Evolutionary conservation across 306 rosid genomes (phyloP), one percentile per base, ranked within the genome.

Genomic region (Medicago lupulina): DNA sequence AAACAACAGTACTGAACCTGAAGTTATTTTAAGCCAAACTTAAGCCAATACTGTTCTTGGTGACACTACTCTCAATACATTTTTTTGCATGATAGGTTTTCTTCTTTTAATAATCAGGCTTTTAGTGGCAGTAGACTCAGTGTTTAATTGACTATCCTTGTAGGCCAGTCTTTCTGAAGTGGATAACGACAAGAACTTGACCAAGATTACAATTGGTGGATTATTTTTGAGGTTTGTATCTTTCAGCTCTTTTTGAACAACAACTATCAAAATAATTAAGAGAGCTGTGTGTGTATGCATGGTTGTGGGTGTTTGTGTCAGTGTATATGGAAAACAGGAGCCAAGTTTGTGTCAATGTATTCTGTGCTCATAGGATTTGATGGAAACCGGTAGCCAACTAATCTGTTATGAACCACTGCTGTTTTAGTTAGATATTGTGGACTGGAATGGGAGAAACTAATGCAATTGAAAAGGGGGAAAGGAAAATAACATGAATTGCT

Each of bases 131-230:
- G 67, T 74, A 54, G 68, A 75, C 36, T 71, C 76, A 71, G 55
- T 70, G 23, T 73, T 76, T 69, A 65, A 80, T 71, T 63, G 75
- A 51, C 68, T 88, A 80, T 75, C 61, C 76, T 78, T 84, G 79
- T 91, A 93, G 98, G 91, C 94, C 73, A 88, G 93, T 81, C 84
- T 93, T 81, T 88, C 92, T 53, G 92, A 91, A 85, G 97, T 91
- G 86, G 88, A 86, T 68, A 80, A 79, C 77, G 97, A 89, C 79
- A 85, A 91, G 68, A 91, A 87, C 92, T 88, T 91, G 88, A 88
- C 97, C 3, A 87, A 75, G 83, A 89, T 91, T 82, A 88, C 89
- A 80, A 78, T 93, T 83, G 92, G 89, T 85, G 98, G 98, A 79
- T 83, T 93, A 36, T 89, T 93, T 80, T 71, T 93, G 78, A 93